Evolutionary conservation across 2,329 filamentous ascomycete genomes (phyloP).

Genomic region (Penicillium polonicum): DNA sequence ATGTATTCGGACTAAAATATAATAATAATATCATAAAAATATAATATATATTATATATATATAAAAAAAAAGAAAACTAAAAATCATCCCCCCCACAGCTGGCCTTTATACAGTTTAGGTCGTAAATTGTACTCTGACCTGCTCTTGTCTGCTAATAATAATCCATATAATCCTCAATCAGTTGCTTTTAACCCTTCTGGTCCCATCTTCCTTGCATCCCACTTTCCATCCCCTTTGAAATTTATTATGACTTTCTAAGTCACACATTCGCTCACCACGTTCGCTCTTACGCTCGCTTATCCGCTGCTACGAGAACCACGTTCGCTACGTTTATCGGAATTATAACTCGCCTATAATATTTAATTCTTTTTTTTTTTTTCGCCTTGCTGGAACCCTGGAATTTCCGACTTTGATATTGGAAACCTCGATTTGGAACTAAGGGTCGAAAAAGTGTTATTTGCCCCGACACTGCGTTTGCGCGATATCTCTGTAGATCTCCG

Average conservation of each 20-base stretch:
- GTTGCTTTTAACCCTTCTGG: slow-evolving; percentile 29
- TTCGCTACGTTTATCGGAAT: slow-evolving; percentile 37
- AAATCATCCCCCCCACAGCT: slow-evolving; percentile 21
- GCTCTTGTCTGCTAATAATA: slow-evolving; percentile 28
- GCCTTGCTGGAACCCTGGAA: slow-evolving; percentile 5
- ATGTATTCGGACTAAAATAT: background rate
- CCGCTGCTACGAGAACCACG: slow-evolving; percentile 38
- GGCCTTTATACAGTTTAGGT: slow-evolving; percentile 25
- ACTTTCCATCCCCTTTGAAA: slow-evolving; percentile 15
- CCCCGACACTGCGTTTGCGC: slow-evolving; percentile 20
- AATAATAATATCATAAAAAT: slow-evolving; percentile 5
- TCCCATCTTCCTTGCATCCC: slow-evolving; percentile 22
- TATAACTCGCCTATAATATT: slow-evolving; percentile 27
- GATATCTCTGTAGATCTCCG: slow-evolving; percentile 14
- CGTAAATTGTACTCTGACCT: slow-evolving; percentile 25
- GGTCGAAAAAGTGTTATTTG: slow-evolving; percentile 8
- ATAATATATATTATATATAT: background rate
- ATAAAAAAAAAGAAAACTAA: slow-evolving; percentile 3
- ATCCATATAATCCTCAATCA: slow-evolving; percentile 22
- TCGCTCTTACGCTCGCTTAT: slow-evolving; percentile 41
- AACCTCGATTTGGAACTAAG: slow-evolving; percentile 1
- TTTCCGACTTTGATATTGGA: background rate
- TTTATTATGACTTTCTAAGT: slow-evolving; percentile 34
- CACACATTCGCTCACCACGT: slow-evolving; percentile 38
- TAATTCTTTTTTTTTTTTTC: slow-evolving; percentile 16